Base-by-base conservation (phyloP, 768 basidiomycete species). In the Nidula microcarpa region DNA sequence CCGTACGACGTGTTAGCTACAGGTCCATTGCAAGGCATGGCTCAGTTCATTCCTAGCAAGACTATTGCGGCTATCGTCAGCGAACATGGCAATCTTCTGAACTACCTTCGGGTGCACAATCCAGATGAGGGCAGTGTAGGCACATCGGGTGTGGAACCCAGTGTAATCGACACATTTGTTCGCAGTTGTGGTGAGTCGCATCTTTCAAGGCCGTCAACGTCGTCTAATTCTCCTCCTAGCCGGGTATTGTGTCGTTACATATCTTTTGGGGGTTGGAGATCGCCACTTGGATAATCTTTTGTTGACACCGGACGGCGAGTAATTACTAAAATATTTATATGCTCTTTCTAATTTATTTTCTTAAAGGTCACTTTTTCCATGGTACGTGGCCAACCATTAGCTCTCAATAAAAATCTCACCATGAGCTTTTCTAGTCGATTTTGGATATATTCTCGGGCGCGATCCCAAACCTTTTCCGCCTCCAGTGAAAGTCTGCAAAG, bases 401-500 rank as follows among this genome's bases (percentile, higher is more conserved):
- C n/a, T n/a, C n/a, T n/a, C n/a, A 9, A 35, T 16, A 35, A 11
- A 32, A 13, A 33, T 33, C 46, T 16, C 17, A 46, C n/a, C 11
- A 49, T 65, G 16, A 71, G 50, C 6, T 37, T 47, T 18, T 16
- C 0, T 64, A 96, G 97, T 98, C 56, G 97, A 98, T 66, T 99
- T 98, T 63, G 96, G 97, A 2, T 99, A 98, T 69, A 98, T 98
- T 61, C 80, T 98, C 11, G 97, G 97, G 2, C 87, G 94, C 2
- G 97, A 98, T 65, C 97, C 97, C 0, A 98, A 99, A 63, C 93
- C 94, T 0, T 96, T 95, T 65, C 95, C 97, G 2, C 97, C 97
- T 5, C 91, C 94, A 10, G 95, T 98, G 59, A 99, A 99, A 67
- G 91, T 99, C 39, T 98, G 95, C 71, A 95, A 96, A 64, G 97